Evolutionary conservation across 2,329 filamentous ascomycete species (phyloP), one percentile per base, ranked within the genome.

Genomic region (Microthyrium microscopicum): DNA sequence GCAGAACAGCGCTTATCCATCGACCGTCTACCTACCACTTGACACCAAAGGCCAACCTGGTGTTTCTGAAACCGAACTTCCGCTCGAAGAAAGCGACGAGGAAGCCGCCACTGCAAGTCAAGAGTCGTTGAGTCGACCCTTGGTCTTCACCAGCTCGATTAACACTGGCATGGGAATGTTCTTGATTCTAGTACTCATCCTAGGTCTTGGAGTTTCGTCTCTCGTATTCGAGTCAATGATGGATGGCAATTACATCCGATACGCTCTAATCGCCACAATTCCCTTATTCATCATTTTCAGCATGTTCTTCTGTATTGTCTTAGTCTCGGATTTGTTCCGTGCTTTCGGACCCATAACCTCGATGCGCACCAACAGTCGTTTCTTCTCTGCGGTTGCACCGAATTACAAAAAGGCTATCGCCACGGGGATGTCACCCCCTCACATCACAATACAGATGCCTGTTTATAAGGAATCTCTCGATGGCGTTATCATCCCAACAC

Each of bases 51-150:
- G n/a, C 29, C 29, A 12, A 9, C 11, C 8, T 16, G 15, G 16
- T 12, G 16, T 12, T 12, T 9, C 9, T 8, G 15, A 16, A 8
- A 9, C 15, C 8, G 8, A 9, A 8, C 11, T 12, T 8, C 9
- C 40, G 9, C 29, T 25, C 13, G 16, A 15, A 11, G 28, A 36
- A 11, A 25, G 15, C 15, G 21, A 31, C 2, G 40, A 40, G n/a
- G 42, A 43, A 25, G 40, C 41, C 29, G 44, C 44, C 37, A 34
- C 39, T 24, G 33, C 36, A 13, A 37, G 29, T 11, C 45, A 44
- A 20, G 58, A 62, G 40, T 61, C 58, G 3, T 43, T 62, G n/a
- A 49, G 52, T 17, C 47, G 60, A 11, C 58, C 59, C 0, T 46
- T 62, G 12, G 43, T 48, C 30, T 42, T 53, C 30, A 50, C 52